These are phyloP conservation scores for Chlorella sorokiniana DNA, from an alignment of 139 green algal species.

Conservation along the genomic window DNA sequence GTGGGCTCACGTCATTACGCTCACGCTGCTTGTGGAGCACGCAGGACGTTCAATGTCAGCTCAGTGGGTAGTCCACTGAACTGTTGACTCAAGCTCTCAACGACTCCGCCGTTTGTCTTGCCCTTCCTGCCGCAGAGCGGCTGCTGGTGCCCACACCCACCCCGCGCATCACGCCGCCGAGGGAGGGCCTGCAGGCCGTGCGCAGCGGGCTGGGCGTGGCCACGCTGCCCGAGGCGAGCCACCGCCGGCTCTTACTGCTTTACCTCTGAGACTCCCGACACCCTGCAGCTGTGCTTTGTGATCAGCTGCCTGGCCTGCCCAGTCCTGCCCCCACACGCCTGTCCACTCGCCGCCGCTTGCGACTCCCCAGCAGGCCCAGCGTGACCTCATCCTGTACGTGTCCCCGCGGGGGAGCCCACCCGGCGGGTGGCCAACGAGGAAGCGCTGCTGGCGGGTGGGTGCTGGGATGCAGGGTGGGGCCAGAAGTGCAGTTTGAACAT, in stretches of 20 bases:
- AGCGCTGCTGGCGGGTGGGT: constrained; percentile 31
- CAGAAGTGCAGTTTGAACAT: too few relatives aligned
- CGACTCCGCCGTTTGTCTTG: neutral
- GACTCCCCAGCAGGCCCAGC: constrained; percentile 20
- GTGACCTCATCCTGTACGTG: constrained; percentile 42
- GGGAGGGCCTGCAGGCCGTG: constrained; percentile 31
- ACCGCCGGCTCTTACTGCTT: neutral
- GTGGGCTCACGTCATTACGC: neutral
- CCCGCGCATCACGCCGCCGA: constrained; percentile 41
- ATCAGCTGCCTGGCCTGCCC: neutral
- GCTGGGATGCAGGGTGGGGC: neutral
- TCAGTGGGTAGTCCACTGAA: neutral
- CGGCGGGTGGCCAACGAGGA: constrained; percentile 38
- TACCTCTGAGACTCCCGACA: too few relatives aligned
- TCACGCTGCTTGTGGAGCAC: neutral
- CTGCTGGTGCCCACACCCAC: constrained; percentile 43
- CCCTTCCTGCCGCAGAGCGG: constrained; percentile 1
- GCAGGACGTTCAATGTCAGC: neutral
- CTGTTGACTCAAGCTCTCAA: neutral
- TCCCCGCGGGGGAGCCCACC: constrained; percentile 8
- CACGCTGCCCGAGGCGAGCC: constrained; percentile 20
- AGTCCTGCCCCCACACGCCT: neutral
- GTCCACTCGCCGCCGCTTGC: neutral
- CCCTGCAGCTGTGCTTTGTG: neutral
- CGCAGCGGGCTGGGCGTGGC: constrained; percentile 30